Base-by-base conservation (phyloP, 805 yeast species). In the Jamesozyma rosinii region DNA sequence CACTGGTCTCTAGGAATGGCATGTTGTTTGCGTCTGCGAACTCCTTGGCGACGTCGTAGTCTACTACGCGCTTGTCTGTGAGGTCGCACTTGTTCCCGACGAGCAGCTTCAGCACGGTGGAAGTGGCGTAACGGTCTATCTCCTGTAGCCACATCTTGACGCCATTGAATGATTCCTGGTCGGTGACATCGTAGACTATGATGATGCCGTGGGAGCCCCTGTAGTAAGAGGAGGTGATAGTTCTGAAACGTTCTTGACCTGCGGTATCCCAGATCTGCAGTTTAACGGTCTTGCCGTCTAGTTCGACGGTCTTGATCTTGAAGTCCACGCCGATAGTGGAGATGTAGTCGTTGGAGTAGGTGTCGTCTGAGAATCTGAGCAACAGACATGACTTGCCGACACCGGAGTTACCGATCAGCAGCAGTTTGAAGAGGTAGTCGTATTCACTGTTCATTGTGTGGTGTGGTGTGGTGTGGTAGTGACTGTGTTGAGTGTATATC, bases 251-350 rank as follows among this genome's bases (percentile, higher is more conserved):
- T 67, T 92, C 98, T 71, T 92, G 98, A 38, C 98, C 98, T 11
- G 97, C 98, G 44, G 98, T 92, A 64, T 92, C 98, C 98, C 98
- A 92, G 62, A 92, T 90, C 71, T 92, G 98, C 61, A 92, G 76
- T 70, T 92, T 92, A 64, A 92, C 92, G 43, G 95, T 86, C 72
- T 92, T 92, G 52, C 97, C 97, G 57, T 92, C 97, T 48, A 92
- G 74, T 63, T 92, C 97, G 44, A 84, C 83, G 40, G 92, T 84
- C 70, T 88, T 80, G 63, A 83, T 83, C 58, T 77, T 76, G 74
- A 92, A 92, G 65, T 92, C 98, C 42, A 92, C 97, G 45, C 98
- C 98, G 63, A 92, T 92, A 37, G 98, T 92, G 44, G 96, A 86
- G 59, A 92, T 89, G 69, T 90, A 92, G 57, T 92, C 95, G 57